Base-by-base conservation (phyloP, 306 rosid genomes). In the Casuarina glauca region DNA sequence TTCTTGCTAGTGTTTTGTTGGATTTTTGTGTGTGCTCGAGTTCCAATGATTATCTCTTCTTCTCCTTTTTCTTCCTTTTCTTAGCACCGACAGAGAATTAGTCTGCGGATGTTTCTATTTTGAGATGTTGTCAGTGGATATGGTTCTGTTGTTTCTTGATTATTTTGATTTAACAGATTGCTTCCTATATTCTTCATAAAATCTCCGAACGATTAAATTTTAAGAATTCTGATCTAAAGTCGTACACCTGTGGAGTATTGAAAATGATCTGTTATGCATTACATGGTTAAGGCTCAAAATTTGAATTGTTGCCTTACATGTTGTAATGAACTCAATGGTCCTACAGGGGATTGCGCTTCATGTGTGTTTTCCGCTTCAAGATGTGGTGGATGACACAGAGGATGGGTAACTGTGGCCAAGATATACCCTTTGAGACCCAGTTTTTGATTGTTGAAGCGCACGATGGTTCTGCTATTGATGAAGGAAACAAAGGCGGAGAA, bases 371-470 rank as follows among this genome's bases (percentile, higher is more conserved):
- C 42, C 91, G 98, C 46, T 95, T 95, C 86, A 95, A 92, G 48
- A 73, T 95, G 90, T 95, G 98, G 98, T 95, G 98, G 98, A 92
- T 95, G 97, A 89, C 97, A 4, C 97, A 95, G 86, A 88, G 97
- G 83, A 94, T 94, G 94, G 97, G 98, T 0, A 81, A 43, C 36
- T 78, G 79, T 12, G 97, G 98, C 52, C 70, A 87, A 55, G 97
- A 94, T 26, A 46, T 94, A 17, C 98, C 98, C 4, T 26, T 89
- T 66, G 98, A 94, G 87, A 95, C 98, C 0, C 97, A 95, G 73
- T 95, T 92, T 80, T 79, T 94, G 91, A 84, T 95, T 50, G 86
- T 91, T 72, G 97, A 95, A 84, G 80, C 85, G 2, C 80, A 83
- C 11, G 74, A 74, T 6, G 84, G 84, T 32, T 85, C 87, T 74